Percentiles rank a stretch among this genome's conserved stretches.
These are phyloP conservation scores for Ceratorhiza oryzae-sativae DNA, from an alignment of 1,284 basidiomycete species.

Conservation along the genomic window DNA sequence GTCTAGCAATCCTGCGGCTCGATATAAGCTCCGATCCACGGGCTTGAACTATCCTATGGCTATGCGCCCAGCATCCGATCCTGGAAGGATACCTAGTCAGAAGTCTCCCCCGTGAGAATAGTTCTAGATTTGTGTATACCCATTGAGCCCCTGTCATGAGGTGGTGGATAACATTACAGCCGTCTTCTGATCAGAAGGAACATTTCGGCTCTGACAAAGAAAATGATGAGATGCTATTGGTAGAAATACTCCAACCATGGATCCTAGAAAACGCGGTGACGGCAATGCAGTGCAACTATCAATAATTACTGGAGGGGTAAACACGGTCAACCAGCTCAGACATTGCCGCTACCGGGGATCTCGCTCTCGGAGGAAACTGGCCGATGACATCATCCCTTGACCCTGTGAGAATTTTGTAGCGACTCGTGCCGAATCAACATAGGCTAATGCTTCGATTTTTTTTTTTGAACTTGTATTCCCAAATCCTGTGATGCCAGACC, in stretches of 20 bases:
- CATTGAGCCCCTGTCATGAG: neutral
- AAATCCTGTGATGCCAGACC: too few species aligned
- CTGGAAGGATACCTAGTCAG: neutral
- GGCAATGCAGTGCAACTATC: neutral
- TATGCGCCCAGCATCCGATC: neutral
- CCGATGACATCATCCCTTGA: too few species aligned
- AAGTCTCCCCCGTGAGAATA: neutral
- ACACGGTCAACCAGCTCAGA: neutral
- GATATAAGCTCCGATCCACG: neutral
- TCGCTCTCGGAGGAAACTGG: too few species aligned
- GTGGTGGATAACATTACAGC: neutral
- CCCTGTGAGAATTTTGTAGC: too few species aligned
- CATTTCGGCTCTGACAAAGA: constrained; percentile 1
- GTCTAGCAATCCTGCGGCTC: neutral
- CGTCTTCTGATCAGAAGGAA: neutral
- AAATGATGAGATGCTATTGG: neutral
- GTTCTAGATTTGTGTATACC: neutral
- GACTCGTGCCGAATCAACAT: too few species aligned
- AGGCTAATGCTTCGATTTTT: too few species aligned
- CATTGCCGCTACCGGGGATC: neutral
- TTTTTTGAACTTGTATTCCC: too few species aligned
- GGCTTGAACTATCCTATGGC: neutral
- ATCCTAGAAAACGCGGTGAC: neutral
- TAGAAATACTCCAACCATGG: neutral
- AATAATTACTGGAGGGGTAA: too few species aligned